Percentiles rank a stretch among this genome's conserved stretches.
Conservation (phyloP, 2,329 filamentous ascomycete species). For the Aspergillus udagawae region DNA sequence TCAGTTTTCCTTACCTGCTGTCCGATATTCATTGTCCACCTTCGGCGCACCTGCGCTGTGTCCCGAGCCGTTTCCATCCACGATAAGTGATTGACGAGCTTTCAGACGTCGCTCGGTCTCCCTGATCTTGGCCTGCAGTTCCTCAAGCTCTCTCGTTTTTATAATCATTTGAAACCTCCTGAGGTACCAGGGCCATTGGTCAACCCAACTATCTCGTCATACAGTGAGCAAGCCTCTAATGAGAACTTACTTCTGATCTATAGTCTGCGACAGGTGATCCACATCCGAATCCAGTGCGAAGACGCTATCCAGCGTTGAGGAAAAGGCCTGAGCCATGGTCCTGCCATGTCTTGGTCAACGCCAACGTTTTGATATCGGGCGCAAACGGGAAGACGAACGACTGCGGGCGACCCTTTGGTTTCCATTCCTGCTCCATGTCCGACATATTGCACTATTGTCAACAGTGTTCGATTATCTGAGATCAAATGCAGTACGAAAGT, state of each 20-base stretch:
- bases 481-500: neutral
- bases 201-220: neutral
- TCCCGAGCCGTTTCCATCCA: slow-evolving; percentile 9
- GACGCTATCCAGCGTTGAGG: slow-evolving; percentile 77
- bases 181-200: slow-evolving; percentile 6
- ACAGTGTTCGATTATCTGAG: neutral
- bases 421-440: slow-evolving; percentile 72
- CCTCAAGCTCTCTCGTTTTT: slow-evolving; percentile 75
- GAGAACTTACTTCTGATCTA: slow-evolving; percentile 71
- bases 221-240: slow-evolving; percentile 13
- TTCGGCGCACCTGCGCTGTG: slow-evolving; percentile 10
- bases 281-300: slow-evolving; percentile 82
- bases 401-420: slow-evolving; percentile 75
- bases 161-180: slow-evolving; percentile 76
- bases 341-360: slow-evolving; percentile 47
- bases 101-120: slow-evolving; percentile 79
- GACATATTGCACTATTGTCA: slow-evolving; percentile 38
- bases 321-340: slow-evolving; percentile 83
- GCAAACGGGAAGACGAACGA: slow-evolving; percentile 59
- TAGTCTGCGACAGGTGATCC: slow-evolving; percentile 67
- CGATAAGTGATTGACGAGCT: slow-evolving; percentile 23
- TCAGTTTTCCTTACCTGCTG: slow-evolving; percentile 15
- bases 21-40: slow-evolving; percentile 15
- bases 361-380: slow-evolving; percentile 8
- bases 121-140: slow-evolving; percentile 75